Evolutionary conservation across 169 alveolate species (phyloP), one percentile per base, ranked within the genome.

Genomic region (Fabrea salina): DNA sequence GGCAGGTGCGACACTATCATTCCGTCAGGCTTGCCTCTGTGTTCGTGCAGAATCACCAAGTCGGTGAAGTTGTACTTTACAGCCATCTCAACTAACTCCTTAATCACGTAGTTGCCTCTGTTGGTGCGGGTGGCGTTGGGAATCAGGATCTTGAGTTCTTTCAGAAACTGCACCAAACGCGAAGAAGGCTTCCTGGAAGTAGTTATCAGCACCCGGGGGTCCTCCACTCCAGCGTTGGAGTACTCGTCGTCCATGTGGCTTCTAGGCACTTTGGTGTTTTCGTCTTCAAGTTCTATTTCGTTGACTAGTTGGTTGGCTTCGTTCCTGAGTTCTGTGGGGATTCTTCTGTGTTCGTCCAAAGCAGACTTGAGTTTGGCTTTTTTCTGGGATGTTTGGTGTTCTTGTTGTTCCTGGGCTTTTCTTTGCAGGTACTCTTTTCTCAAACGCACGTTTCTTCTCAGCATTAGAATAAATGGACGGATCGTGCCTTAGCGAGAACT

Each of bases 1-100:
- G 99, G 99, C 81, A 98, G 83, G 84, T 98, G 99, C 71, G 98
- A 96, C 22, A 98, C 93, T 51, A 98, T 97, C 94, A 98, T 84
- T 59, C 99, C 99, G 82, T 98, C 99, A 0, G 99, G 99, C 79
- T 88, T 97, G 86, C 97, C 99, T 84, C 98, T 82, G 84, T 96
- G 97, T 75, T 97, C 99, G 84, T 97, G 99, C 35, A 97, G 89
- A 13, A 96, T 86, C 43, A 92, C 80, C 16, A 98, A 86, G 84
- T 98, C 99, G 2, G 99, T 90, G 66, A 97, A 96, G 80, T 95
- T 97, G 78, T 97, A 96, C 53, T 95, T 86, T 83, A 96, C 86
- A 78, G 99, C 96, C 72, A 97, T 93, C 47, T 87, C 94, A 32
- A 96, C 97, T 51, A 98, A 90, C 71, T 97, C 99, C 88, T 95